Percentiles rank a stretch among this genome's conserved stretches.
Conservation (phyloP, 345 rosid genomes). For the Dovyalis caffra region DNA sequence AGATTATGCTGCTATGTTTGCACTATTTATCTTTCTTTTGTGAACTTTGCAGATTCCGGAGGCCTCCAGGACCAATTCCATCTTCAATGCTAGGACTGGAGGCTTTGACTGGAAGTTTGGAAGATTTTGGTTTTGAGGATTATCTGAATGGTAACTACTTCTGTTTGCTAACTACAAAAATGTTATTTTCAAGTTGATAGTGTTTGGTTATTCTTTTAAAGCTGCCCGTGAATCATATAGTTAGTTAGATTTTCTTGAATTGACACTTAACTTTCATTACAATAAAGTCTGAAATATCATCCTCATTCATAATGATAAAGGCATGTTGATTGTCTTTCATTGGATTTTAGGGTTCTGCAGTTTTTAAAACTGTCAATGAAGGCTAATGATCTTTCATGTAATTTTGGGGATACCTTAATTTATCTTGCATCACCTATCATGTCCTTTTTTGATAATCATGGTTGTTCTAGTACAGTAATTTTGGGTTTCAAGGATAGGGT, state of each 20-base stretch:
- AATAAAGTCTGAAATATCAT: not conserved
- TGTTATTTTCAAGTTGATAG: not conserved
- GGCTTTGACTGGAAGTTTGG: constrained; percentile 73
- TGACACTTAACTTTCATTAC: not conserved
- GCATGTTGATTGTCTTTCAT: not conserved
- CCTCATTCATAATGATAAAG: not conserved
- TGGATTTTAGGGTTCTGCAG: not conserved
- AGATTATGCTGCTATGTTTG: constrained; percentile 1
- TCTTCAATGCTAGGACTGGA: constrained; percentile 96
- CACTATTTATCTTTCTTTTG: not conserved
- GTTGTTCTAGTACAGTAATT: not conserved
- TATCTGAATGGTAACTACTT: constrained; percentile 77
- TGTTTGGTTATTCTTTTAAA: not conserved
- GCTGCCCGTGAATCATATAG: not conserved
- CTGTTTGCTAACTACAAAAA: not conserved
- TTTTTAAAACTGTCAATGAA: not conserved
- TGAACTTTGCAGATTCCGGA: constrained; percentile 64
- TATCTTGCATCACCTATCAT: not conserved
- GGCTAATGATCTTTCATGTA: not conserved
- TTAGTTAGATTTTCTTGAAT: not conserved
- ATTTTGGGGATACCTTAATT: not conserved
- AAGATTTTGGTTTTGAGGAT: constrained; percentile 86
- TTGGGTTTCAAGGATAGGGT: not conserved
- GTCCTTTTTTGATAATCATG: not conserved
- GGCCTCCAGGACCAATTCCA: constrained; percentile 86